These are phyloP conservation scores for Eremothecium cymbalariae DNA, from an alignment of 1,139 yeast genomes.

Conservation along the genomic window DNA sequence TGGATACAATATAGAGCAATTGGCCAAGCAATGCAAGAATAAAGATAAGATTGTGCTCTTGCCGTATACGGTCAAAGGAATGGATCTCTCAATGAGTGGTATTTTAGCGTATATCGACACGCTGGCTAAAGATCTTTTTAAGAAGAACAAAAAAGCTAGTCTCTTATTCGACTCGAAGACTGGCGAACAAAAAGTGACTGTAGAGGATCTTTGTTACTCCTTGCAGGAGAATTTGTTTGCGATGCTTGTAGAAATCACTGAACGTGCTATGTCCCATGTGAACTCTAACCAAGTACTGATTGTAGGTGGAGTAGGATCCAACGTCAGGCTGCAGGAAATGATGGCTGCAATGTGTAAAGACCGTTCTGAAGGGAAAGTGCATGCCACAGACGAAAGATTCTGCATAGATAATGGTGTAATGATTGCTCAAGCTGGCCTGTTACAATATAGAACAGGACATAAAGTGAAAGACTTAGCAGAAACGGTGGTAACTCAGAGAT, in stretches of 20 bases:
- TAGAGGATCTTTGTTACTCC: slow-evolving; percentile 86
- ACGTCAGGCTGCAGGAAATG: slow-evolving; percentile 86
- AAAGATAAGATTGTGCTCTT: slow-evolving; percentile 56
- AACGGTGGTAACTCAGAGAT: slow-evolving; percentile 87
- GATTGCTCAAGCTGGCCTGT: slow-evolving; percentile 97
- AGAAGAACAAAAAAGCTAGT: slow-evolving; percentile 44
- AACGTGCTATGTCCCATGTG: slow-evolving; percentile 97
- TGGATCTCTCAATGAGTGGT: slow-evolving; percentile 97
- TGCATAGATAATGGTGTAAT: slow-evolving; percentile 96
- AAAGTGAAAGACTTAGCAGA: slow-evolving; percentile 46
- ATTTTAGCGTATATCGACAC: slow-evolving; percentile 77
- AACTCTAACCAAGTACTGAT: slow-evolving; percentile 81
- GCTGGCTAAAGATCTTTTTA: slow-evolving; percentile 62
- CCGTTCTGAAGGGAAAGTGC: slow-evolving; percentile 69
- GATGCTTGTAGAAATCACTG: slow-evolving; percentile 96
- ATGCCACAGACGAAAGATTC: slow-evolving; percentile 92
- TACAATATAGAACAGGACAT: slow-evolving; percentile 79
- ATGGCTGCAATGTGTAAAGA: slow-evolving; percentile 90
- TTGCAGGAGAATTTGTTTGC: slow-evolving; percentile 88
- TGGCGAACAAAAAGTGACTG: slow-evolving; percentile 48
- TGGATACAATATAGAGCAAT: slow-evolving; percentile 91
- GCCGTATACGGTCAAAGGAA: slow-evolving; percentile 96
- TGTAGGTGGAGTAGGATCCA: slow-evolving; percentile 98
- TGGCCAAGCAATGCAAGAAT: slow-evolving; percentile 57
- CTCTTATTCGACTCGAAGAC: slow-evolving; percentile 42